A percentile compares a stretch with the other conserved stretches of the same genome.
These are phyloP conservation scores for Microcyclosporella mali DNA, from an alignment of 2,329 filamentous ascomycete genomes.

Conservation along the genomic window DNA sequence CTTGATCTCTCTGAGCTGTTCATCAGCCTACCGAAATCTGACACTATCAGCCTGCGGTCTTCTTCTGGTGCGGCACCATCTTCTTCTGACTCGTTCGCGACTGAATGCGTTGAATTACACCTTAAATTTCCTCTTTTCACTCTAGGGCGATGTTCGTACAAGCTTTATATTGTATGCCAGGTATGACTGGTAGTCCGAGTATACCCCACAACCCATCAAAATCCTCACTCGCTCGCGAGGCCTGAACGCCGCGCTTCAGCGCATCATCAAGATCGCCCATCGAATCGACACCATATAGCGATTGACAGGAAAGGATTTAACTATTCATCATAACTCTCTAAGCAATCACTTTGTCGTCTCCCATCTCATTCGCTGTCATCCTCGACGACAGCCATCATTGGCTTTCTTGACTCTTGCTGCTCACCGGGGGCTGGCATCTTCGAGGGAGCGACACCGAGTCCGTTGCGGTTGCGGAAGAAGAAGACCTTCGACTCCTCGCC, in stretches of 20 bases:
- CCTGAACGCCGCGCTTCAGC: constrained; percentile 18
- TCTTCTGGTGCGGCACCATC: too few species aligned
- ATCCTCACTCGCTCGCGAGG: neutral
- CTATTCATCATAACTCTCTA: constrained; percentile 5
- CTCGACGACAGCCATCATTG: constrained; percentile 10
- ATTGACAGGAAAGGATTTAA: constrained; percentile 10
- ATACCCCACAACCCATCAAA: too few species aligned
- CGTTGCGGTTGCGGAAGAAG: constrained; percentile 94
- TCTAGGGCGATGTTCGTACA: constrained; percentile 1
- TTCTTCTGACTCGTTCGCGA: neutral
- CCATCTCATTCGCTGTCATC: constrained; percentile 11
- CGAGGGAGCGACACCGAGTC: constrained; percentile 59
- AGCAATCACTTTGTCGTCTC: neutral
- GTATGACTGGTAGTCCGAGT: neutral
- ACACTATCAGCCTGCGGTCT: too few species aligned
- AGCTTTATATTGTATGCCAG: neutral
- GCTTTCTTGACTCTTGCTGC: constrained; percentile 8
- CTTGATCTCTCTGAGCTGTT: too few species aligned
- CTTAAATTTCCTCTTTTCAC: neutral
- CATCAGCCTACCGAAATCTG: too few species aligned
- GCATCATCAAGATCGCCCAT: constrained; percentile 4
- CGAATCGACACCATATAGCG: constrained; percentile 8
- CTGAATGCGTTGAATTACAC: neutral
- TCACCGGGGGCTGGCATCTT: constrained; percentile 19
- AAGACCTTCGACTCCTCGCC: constrained; percentile 78